Percentiles rank a stretch among this genome's conserved stretches.
These are phyloP conservation scores for Ocimum tenuiflorum DNA, from an alignment of 257 asterid species.

Conservation along the genomic window DNA sequence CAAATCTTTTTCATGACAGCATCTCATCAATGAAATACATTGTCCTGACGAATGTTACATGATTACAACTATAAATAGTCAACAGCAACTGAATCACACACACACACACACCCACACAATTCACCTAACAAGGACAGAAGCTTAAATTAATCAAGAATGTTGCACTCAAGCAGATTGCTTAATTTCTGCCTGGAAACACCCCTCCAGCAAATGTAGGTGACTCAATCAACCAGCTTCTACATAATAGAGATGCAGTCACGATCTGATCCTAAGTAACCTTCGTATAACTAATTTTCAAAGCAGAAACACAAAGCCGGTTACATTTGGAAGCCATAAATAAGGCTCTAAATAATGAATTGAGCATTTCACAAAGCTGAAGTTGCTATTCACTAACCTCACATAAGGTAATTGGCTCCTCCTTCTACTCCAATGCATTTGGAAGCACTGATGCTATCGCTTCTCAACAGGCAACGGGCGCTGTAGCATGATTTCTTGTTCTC, in stretches of 20 bases:
- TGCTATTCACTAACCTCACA: too few relatives aligned
- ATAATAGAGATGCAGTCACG: too few relatives aligned
- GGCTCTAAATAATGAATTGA: too few relatives aligned
- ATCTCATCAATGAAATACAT: neutral
- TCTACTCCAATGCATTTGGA: conserved; percentile 68
- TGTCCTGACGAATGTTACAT: conserved; percentile 1
- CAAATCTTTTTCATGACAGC: neutral
- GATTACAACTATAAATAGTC: too few relatives aligned
- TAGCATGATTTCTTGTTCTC: conserved; percentile 51
- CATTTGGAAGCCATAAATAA: too few relatives aligned
- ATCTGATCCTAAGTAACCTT: too few relatives aligned
- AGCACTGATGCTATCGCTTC: conserved; percentile 83
- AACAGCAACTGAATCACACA: neutral
- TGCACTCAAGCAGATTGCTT: neutral
- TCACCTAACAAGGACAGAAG: conserved; percentile 13
- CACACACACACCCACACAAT: neutral
- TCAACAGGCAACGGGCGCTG: conserved; percentile 72
- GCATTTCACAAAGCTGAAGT: too few relatives aligned
- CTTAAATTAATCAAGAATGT: neutral
- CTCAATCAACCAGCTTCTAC: neutral
- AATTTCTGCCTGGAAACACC: neutral
- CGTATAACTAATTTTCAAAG: too few relatives aligned
- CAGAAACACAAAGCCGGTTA: too few relatives aligned
- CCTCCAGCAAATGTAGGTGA: neutral
- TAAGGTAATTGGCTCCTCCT: conserved; percentile 32